Evolutionary conservation across 2,329 filamentous ascomycete species (phyloP), one percentile per base, ranked within the genome.

Genomic region (Microcyclosporella mali): DNA sequence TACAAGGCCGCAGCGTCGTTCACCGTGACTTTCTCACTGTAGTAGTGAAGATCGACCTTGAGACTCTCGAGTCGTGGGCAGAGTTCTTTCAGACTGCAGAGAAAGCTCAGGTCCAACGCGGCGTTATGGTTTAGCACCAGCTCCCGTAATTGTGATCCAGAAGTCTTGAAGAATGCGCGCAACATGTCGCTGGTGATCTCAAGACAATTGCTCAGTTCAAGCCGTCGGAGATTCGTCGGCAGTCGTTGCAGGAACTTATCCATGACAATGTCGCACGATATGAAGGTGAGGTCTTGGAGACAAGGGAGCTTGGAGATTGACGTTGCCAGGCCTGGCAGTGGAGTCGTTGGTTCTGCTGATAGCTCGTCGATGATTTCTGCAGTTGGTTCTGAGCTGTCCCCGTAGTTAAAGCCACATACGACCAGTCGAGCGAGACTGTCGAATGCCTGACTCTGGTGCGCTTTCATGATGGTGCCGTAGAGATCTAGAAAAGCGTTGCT

Each of bases 131-230:
- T 78, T 4, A 95, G 69, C 1, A 73, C 75, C 6, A 97, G 71
- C 29, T 77, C 75, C 40, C 75, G 74, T 16, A 97, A 68, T n/a
- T 77, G 68, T 16, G 69, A 65, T 0, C 88, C 89, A 55, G 86
- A 80, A 1, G 75, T 75, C 4, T 70, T 60, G 31, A 95, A 71
- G 56, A 84, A 95, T 0, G 65, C 60, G 18, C 72, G 68, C 16
- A 95, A 66, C 45, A 81, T 74, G 3, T 80, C 73, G 1, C 86
- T 83, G 3, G 73, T 79, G 8, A 95, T 66, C 48, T 85, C 79
- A 66, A 82, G 82, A 58, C 88, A 95, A 55, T 92, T 90, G 51
- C 81, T 78, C 12, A 95, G 70, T 50, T 83, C 83, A 3, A 97
- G 71, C 34, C 78, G 77, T 34, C 74, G 67, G 15, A 97, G 70